These are phyloP conservation scores for Aspergillus sp. DNA, from an alignment of 2,329 filamentous ascomycete species.

Conservation along the genomic window DNA sequence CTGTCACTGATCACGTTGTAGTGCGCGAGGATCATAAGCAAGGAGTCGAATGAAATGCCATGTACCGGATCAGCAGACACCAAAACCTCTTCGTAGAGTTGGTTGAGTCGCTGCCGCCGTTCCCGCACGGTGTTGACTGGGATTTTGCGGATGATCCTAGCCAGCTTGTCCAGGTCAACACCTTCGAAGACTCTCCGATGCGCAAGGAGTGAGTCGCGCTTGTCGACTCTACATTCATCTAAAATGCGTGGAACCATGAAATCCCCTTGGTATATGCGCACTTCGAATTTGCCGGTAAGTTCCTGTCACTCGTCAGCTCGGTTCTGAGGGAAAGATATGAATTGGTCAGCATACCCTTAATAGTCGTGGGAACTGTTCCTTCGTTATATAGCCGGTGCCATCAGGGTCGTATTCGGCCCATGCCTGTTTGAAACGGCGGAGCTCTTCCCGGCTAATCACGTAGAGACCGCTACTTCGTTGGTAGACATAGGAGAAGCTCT, in stretches of 20 bases:
- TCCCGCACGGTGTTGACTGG: slow-evolving; percentile 73
- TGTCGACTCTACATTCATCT: slow-evolving; percentile 71
- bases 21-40: slow-evolving; percentile 93
- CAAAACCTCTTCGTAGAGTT: slow-evolving; percentile 96
- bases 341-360: slow-evolving; percentile 61
- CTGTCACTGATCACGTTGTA: slow-evolving; percentile 99
- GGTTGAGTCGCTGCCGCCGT: slow-evolving; percentile 77
- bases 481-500: slow-evolving; percentile 99
- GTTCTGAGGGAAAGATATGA: slow-evolving; percentile 9
- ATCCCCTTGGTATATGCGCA: slow-evolving; percentile 91
- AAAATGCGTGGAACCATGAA: slow-evolving; percentile 84
- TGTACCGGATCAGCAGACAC: slow-evolving; percentile 86
- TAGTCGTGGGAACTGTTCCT: slow-evolving; percentile 83
- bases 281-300: slow-evolving; percentile 92
- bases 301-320: slow-evolving; percentile 49
- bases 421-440: slow-evolving; percentile 94
- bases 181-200: slow-evolving; percentile 48
- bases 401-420: slow-evolving; percentile 95
- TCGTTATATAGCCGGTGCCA: slow-evolving; percentile 86
- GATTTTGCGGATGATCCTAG: slow-evolving; percentile 69
- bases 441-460: slow-evolving; percentile 87
- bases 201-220: slow-evolving; percentile 45
- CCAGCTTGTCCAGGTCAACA: slow-evolving; percentile 74
- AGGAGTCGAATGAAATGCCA: slow-evolving; percentile 87
- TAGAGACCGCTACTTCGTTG: slow-evolving; percentile 92